These are phyloP conservation scores for Suillus weaverae DNA, from an alignment of 768 basidiomycete genomes.

Conservation along the genomic window DNA sequence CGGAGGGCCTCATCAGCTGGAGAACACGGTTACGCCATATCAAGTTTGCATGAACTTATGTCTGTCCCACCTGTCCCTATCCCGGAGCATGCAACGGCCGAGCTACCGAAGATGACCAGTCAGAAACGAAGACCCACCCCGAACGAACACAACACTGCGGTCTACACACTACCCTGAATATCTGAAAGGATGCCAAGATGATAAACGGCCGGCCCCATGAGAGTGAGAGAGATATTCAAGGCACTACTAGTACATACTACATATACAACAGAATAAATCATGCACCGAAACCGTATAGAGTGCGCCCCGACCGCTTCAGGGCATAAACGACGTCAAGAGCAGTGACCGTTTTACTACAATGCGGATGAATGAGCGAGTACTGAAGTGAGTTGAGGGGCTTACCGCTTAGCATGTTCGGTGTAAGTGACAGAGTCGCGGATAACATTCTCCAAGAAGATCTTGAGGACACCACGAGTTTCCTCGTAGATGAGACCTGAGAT, in stretches of 20 bases:
- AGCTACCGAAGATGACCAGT: slow-evolving; percentile 2
- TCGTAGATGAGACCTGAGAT: slow-evolving; percentile 88
- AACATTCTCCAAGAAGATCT: slow-evolving; percentile 86
- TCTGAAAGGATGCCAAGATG: background rate
- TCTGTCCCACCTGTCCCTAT: background rate
- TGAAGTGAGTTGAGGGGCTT: background rate
- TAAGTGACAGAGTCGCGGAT: slow-evolving; percentile 93
- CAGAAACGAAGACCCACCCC: background rate
- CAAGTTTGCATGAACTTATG: slow-evolving; percentile 8
- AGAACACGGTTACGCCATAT: slow-evolving; percentile 25
- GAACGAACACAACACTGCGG: background rate
- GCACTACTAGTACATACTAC: background rate
- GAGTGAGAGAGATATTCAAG: background rate
- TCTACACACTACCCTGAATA: background rate
- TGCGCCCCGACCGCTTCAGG: slow-evolving; percentile 74
- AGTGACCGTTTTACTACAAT: slow-evolving; percentile 73
- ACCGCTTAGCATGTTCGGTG: slow-evolving; percentile 88
- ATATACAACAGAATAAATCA: slow-evolving; percentile 29
- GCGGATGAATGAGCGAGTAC: slow-evolving; percentile 5
- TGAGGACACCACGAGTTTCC: slow-evolving; percentile 91
- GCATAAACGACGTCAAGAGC: slow-evolving; percentile 83
- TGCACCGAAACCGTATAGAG: slow-evolving; percentile 82
- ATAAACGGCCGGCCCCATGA: background rate
- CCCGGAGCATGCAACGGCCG: slow-evolving; percentile 1
- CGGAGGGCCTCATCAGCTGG: slow-evolving; percentile 51